Base-by-base conservation (phyloP, 495 filamentous ascomycete species). In the Staphylotrichum longicolle region DNA sequence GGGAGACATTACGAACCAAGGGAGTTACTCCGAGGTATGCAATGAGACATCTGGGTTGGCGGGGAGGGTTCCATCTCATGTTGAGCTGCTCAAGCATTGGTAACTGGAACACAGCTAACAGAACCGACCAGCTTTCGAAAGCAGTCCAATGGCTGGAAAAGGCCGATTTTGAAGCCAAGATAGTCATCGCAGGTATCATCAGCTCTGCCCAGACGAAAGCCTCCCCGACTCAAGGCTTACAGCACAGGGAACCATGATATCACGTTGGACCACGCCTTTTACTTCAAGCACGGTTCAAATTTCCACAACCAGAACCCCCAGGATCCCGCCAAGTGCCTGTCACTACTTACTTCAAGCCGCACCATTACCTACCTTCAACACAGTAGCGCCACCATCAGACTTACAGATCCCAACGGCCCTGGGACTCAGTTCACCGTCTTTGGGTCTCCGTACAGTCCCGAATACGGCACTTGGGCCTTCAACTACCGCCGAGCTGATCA, bases 1-100 rank as follows among this genome's bases (percentile, higher is more conserved):
- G 7, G 93, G 93, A 7, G 93, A 98, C 71, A 78, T 97, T 42
- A 87, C 87, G 46, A 94, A 94, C 63, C 83, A 85, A 66, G 93
- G 93, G 45, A 90, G 85, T 48, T 82, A 69, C 58, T 75, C 74
- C 5, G 74, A 76, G 67, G 74, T 74, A 65, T 3, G 37, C 32
- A 35, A 14, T 44, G 20, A 27, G 20, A 27, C 20, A 27, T 1
- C 20, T 1, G 20, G 20, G 20, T 27, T 27, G 20, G 20, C 20
- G 20, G 20, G 20, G 47, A 49, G 48, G 30, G 4, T 27, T 27
- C 20, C 20, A 27, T 27, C 20, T 27, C 20, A 1, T 27, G 20
- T 27, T 27, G 20, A 27, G 20, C 20, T 27, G 20, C 20, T 27
- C 20, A 27, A 27, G 20, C 1, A 27, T 27, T 27, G 20, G 20